These are phyloP conservation scores for Suillus bovinus DNA, from an alignment of 768 basidiomycete genomes.

Conservation along the genomic window DNA sequence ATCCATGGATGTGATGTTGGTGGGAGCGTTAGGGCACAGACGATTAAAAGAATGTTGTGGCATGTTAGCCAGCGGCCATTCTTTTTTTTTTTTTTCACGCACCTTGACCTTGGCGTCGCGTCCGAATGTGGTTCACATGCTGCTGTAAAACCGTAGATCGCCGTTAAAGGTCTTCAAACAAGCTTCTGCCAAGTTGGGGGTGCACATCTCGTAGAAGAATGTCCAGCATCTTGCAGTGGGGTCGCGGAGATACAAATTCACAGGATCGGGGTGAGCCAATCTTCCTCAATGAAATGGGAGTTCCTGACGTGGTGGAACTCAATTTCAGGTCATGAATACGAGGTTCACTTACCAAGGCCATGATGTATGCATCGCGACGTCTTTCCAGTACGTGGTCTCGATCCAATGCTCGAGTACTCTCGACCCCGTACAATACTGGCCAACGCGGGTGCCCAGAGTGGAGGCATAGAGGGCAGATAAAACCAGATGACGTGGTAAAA, in stretches of 20 bases:
- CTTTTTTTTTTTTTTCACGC: not conserved
- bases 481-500: not conserved
- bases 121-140: slow-evolving; percentile 4
- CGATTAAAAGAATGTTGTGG: not conserved
- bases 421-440: not conserved
- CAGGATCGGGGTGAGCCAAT: not conserved
- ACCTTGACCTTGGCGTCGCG: not conserved
- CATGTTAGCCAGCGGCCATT: not conserved
- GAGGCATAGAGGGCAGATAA: not conserved
- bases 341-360: not conserved
- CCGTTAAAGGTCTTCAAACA: not conserved
- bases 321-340: not conserved
- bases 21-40: not conserved
- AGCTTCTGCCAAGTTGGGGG: slow-evolving; percentile 1
- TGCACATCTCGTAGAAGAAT: not conserved
- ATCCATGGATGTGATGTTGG: not conserved
- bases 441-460: not conserved
- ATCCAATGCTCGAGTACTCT: not conserved
- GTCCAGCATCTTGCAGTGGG: not conserved
- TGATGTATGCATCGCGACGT: not conserved
- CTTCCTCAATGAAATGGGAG: not conserved
- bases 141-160: not conserved
- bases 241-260: slow-evolving; percentile 3
- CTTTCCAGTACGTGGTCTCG: not conserved
- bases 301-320: slow-evolving; percentile 5